A percentile compares a stretch with the other conserved stretches of the same genome.
Evolutionary conservation across 371 early-diverging fungal genomes (phyloP).

Genomic region (Chytridium lagenaria): DNA sequence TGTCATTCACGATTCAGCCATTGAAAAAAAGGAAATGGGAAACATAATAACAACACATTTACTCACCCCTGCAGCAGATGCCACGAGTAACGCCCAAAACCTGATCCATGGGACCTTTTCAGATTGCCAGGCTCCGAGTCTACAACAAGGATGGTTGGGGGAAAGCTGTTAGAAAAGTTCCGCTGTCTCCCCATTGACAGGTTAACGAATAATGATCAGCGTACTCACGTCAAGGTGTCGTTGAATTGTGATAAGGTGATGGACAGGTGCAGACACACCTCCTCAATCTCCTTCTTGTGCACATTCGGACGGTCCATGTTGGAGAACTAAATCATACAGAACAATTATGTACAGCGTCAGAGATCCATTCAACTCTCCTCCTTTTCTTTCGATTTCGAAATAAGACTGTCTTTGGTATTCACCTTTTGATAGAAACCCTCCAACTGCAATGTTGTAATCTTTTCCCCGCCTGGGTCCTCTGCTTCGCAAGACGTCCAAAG

Average conservation of each 20-base stretch:
- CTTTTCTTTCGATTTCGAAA: too few relatives aligned
- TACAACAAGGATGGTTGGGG: too few relatives aligned
- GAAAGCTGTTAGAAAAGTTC: too few relatives aligned
- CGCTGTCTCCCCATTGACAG: too few relatives aligned
- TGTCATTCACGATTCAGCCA: background rate
- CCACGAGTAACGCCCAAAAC: slow-evolving; percentile 54
- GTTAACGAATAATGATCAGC: too few relatives aligned
- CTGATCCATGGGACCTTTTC: slow-evolving; percentile 55
- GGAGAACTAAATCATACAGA: slow-evolving; percentile 26
- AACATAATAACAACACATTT: background rate
- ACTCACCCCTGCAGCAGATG: slow-evolving; percentile 50
- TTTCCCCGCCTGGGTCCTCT: slow-evolving; percentile 40
- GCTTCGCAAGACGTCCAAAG: slow-evolving; percentile 48
- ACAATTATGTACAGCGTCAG: background rate
- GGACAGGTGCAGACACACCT: slow-evolving; percentile 39
- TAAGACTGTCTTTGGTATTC: background rate
- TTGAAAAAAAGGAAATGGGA: background rate
- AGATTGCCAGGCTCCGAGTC: slow-evolving; percentile 48
- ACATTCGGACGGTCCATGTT: slow-evolving; percentile 32
- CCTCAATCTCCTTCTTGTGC: slow-evolving; percentile 46
- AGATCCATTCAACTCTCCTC: too few relatives aligned
- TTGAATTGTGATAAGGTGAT: slow-evolving; percentile 39
- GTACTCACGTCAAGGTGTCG: slow-evolving; percentile 45
- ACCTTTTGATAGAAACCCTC: slow-evolving; percentile 55
- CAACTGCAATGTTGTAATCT: slow-evolving; percentile 50